These are phyloP conservation scores for Jatropha curcas DNA, from an alignment of 345 rosid species.

Conservation along the genomic window DNA sequence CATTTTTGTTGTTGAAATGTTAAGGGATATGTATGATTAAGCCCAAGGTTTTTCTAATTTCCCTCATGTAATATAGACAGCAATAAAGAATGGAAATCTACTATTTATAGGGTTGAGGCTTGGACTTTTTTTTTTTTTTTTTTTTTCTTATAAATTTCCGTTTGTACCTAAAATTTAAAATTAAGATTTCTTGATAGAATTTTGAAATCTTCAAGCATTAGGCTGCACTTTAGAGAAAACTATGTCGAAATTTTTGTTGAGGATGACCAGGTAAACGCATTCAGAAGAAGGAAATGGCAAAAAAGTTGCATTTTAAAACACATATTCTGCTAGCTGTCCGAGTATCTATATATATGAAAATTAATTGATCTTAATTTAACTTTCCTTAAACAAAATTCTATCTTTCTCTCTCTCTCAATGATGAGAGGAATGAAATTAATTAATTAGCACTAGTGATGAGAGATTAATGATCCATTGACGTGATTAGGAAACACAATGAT, in stretches of 20 bases:
- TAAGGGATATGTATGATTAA: no score
- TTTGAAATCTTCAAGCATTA: no score
- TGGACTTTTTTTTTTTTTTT: no score
- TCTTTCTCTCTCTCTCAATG: not conserved
- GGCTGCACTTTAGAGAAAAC: not conserved
- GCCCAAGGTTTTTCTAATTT: no score
- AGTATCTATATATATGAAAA: not conserved
- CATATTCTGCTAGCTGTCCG: not conserved
- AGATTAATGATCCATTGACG: no score
- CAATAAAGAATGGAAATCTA: no score
- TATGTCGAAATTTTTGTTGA: not conserved
- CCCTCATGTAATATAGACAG: no score
- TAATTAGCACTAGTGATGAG: not conserved
- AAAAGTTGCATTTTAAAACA: not conserved
- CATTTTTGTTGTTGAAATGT: no score
- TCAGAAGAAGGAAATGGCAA: not conserved
- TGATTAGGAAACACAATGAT: conserved; percentile 5
- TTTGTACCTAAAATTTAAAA: no score
- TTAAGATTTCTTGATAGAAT: no score
- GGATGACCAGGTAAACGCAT: not conserved
- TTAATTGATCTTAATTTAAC: not conserved
- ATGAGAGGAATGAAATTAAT: not conserved
- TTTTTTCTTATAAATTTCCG: no score
- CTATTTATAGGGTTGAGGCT: no score
- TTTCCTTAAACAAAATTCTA: not conserved